Base-by-base conservation (phyloP, 768 basidiomycete genomes). In the Cantharellus anzutake region DNA sequence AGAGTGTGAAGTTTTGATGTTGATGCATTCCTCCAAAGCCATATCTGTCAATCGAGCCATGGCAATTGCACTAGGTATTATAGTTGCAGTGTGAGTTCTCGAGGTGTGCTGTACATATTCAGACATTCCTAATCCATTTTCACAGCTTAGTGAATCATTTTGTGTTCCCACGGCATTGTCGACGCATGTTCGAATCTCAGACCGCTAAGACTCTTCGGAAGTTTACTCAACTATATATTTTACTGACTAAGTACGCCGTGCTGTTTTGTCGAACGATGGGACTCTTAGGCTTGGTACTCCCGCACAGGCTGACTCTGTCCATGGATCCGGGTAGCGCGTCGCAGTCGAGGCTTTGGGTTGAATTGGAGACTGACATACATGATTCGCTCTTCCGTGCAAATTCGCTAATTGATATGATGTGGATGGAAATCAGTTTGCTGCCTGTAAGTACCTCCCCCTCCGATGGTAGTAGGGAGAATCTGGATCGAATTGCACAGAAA, bases 151-250 rank as follows among this genome's bases (percentile, higher is more conserved):
- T 74, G 68, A 78, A 76, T 62, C 72, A 70, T 39, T 51, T 77
- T 3, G 59, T 78, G 4, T 78, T 75, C 61, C 76, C 76, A 51
- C 70, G 73, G 50, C 74, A 77, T 62, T 73, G 74, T 64, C 68
- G 75, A 57, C 75, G 74, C 5, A 44, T 76, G 16, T 77, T 78
- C 65, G 61, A 76, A 53, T 68, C 71, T 29, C 70, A 71, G 58
- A 67, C 72, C 14, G 69, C 73, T 61, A 68, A 69, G 39, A 73
- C 70, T 0, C 63, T 77, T 5, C 69, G 73, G 4, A 61, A 72
- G 34, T 67, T 74, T 29, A 76, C 70, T 56, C 68, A 75, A 44
- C 65, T 76, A n/a, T 77, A 77, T 59, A 67, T 76, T 11, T 48
- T 29, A 48, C 44, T 11, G 11, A 11, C 44, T 48, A 48, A 29